phyloP scores from a whole-genome alignment of 75 land plant genomes.

The Selaginella moellendorffii region DNA sequence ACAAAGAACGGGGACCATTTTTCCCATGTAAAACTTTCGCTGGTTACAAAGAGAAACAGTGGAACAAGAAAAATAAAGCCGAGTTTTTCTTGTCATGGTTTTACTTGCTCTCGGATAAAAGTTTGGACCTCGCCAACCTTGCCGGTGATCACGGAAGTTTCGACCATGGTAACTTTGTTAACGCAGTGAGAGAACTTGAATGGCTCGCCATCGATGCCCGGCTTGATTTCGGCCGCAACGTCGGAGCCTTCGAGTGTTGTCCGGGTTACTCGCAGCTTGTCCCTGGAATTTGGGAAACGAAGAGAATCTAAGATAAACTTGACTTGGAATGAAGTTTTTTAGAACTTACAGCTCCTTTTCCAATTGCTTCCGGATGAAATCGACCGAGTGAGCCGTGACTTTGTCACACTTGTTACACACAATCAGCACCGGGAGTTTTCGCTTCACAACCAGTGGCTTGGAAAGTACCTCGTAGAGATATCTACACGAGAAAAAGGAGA shows the following conservation, averaged over 20 bases:
- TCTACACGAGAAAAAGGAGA: conserved; percentile 22
- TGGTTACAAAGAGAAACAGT: no score
- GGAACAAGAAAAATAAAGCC: neutral
- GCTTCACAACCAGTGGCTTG: conserved; percentile 62
- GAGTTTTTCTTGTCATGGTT: conserved; percentile 13
- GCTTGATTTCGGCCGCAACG: conserved; percentile 34
- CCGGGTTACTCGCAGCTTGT: conserved; percentile 75
- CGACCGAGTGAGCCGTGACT: conserved; percentile 83
- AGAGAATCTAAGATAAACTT: no score
- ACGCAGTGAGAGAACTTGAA: conserved; percentile 72
- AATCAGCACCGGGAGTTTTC: conserved; percentile 63
- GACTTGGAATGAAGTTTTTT: no score
- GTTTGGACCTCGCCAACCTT: conserved; percentile 55
- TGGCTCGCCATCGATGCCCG: conserved; percentile 54
- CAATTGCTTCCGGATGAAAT: conserved; percentile 81
- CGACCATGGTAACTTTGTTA: conserved; percentile 62
- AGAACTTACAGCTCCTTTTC: conserved; percentile 86
- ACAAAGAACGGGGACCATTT: no score
- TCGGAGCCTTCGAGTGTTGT: conserved; percentile 63
- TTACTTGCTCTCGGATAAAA: conserved; percentile 71
- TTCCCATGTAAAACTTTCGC: no score
- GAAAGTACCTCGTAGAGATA: conserved; percentile 86
- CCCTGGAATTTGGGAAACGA: no score
- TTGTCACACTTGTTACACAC: conserved; percentile 91
- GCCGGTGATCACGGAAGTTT: conserved; percentile 60